Conservation (phyloP, 2,329 filamentous ascomycete species). For the Colletotrichum salicis region DNA sequence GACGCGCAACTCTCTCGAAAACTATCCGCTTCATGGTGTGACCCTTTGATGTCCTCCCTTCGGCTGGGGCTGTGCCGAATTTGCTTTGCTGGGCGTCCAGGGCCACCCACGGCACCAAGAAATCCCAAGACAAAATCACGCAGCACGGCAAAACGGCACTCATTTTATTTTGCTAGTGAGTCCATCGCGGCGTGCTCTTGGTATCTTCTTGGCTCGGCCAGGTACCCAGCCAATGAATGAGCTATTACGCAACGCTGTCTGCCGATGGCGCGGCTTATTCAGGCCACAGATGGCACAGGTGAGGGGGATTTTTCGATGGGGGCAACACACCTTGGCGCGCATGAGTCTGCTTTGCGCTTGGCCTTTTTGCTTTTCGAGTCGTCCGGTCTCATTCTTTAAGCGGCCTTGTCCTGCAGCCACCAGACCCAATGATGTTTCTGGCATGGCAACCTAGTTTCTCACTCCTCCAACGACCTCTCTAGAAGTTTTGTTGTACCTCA, state of each 20-base stretch:
- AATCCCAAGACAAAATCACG: neutral
- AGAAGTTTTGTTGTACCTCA: neutral
- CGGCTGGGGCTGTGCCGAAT: conserved; percentile 3
- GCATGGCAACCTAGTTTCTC: neutral
- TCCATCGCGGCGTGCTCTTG: neutral
- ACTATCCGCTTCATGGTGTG: neutral
- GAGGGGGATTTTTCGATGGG: neutral
- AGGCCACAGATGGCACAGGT: neutral
- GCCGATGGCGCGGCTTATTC: neutral
- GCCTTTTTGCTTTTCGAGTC: neutral
- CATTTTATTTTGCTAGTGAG: neutral
- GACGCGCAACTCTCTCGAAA: neutral
- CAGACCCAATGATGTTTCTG: neutral
- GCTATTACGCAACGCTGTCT: neutral
- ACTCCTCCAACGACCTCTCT: neutral
- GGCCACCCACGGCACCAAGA: neutral
- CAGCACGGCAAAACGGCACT: neutral
- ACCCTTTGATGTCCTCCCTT: neutral
- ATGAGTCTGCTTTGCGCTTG: neutral
- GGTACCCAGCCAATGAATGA: neutral
- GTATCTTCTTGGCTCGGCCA: conserved; percentile 1
- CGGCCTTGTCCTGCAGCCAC: neutral
- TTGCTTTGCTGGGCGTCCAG: conserved; percentile 4
- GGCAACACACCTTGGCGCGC: neutral
- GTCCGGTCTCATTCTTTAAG: neutral